phyloP scores from a whole-genome alignment of 352 stramenopile genomes.

The Globisporangium emineosum region DNA sequence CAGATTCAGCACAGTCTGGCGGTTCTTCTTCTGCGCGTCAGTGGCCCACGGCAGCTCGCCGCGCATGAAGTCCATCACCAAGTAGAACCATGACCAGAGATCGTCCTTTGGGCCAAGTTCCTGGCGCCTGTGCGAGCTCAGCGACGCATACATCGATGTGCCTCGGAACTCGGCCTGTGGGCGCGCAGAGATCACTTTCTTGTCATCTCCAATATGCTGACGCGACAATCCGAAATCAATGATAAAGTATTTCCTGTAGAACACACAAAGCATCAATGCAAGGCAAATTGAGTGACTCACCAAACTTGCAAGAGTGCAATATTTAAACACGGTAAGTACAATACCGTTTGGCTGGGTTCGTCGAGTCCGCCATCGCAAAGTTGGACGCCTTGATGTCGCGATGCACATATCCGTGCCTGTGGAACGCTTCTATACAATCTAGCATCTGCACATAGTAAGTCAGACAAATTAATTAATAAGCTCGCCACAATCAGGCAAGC shows the following conservation, averaged over 20 bases:
- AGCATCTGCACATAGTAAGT: constrained; percentile 50
- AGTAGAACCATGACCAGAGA: constrained; percentile 88
- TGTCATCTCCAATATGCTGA: constrained; percentile 65
- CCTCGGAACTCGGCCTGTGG: constrained; percentile 78
- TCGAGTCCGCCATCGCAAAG: constrained; percentile 61
- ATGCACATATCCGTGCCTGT: constrained; percentile 84
- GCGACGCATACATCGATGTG: constrained; percentile 87
- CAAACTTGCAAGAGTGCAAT: neutral
- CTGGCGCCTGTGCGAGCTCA: constrained; percentile 77
- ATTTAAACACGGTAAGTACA: neutral
- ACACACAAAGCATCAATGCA: neutral
- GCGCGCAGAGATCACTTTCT: constrained; percentile 56
- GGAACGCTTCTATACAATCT: constrained; percentile 84
- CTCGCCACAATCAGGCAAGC: neutral
- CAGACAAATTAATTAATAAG: neutral
- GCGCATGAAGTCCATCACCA: constrained; percentile 87
- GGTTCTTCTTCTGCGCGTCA: constrained; percentile 84
- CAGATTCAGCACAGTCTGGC: constrained; percentile 68
- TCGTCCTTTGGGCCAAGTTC: constrained; percentile 85
- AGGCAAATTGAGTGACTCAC: neutral
- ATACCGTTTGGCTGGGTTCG: constrained; percentile 42
- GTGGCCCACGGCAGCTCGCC: constrained; percentile 79
- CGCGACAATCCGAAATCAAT: constrained; percentile 87
- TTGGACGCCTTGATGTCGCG: constrained; percentile 90
- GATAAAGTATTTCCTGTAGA: constrained; percentile 57